Percentiles rank a stretch among this genome's conserved stretches.
These are phyloP conservation scores for Trichosporon ovoides DNA, from an alignment of 1,284 basidiomycete genomes.

Conservation along the genomic window DNA sequence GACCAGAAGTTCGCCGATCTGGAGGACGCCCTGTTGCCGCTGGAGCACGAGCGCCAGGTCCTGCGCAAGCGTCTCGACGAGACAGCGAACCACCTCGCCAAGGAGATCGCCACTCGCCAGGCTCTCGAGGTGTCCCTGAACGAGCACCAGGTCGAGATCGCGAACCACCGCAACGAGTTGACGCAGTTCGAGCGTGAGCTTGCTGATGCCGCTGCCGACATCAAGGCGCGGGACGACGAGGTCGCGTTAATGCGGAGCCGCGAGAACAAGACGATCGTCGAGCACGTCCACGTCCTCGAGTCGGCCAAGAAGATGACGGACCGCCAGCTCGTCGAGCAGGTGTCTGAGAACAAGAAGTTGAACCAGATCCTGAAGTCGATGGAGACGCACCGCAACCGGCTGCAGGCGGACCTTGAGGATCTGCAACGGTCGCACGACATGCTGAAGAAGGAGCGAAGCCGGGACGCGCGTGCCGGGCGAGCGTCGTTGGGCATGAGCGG, in stretches of 20 bases:
- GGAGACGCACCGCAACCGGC: slow-evolving; percentile 52
- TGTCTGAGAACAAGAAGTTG: slow-evolving; percentile 42
- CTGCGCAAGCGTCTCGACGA: slow-evolving; percentile 70
- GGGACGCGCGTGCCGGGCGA: slow-evolving; percentile 34
- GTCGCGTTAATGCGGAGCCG: slow-evolving; percentile 75
- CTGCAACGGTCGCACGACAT: slow-evolving; percentile 67
- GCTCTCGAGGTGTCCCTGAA: slow-evolving; percentile 66
- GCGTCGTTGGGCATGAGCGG: slow-evolving; percentile 37
- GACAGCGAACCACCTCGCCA: slow-evolving; percentile 49
- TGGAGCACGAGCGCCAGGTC: slow-evolving; percentile 73
- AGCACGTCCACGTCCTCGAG: slow-evolving; percentile 96
- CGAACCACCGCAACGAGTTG: slow-evolving; percentile 64
- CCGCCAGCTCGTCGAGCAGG: slow-evolving; percentile 69
- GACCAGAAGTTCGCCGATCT: slow-evolving; percentile 74
- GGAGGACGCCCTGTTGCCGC: slow-evolving; percentile 76
- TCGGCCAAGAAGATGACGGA: slow-evolving; percentile 96
- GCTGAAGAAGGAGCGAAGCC: slow-evolving; percentile 57
- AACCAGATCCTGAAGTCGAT: slow-evolving; percentile 37
- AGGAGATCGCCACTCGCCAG: slow-evolving; percentile 56
- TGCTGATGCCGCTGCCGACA: slow-evolving; percentile 68
- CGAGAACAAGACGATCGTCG: slow-evolving; percentile 94
- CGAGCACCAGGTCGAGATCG: slow-evolving; percentile 63
- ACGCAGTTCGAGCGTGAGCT: slow-evolving; percentile 71
- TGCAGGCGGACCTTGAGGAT: slow-evolving; percentile 81
- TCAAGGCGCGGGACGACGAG: slow-evolving; percentile 79